These are phyloP conservation scores for Citrullus mucosospermus DNA, from an alignment of 306 rosid species.

Conservation along the genomic window DNA sequence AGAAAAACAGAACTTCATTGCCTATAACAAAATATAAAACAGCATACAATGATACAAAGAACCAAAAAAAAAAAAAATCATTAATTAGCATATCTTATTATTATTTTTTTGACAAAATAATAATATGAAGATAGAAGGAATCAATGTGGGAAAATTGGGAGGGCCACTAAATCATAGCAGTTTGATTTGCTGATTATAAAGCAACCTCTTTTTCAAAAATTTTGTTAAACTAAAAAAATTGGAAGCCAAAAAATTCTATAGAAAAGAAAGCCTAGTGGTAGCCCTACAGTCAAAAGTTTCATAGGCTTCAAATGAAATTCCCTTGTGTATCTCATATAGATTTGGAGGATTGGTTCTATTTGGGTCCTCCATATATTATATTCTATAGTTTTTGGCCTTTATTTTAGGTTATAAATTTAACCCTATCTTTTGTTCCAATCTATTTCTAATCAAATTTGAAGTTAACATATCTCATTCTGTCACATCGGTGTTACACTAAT, in stretches of 20 bases:
- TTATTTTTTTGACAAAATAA: background rate
- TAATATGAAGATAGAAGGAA: background rate
- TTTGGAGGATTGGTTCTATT: background rate
- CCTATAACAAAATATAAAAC: background rate
- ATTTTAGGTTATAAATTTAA: background rate
- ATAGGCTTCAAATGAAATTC: background rate
- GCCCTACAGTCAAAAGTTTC: slow-evolving; percentile 3
- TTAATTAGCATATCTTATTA: background rate
- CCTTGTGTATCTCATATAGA: background rate
- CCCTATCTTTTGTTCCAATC: background rate
- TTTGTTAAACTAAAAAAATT: background rate
- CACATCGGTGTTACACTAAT: background rate
- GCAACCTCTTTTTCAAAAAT: background rate
- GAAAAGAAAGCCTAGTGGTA: background rate
- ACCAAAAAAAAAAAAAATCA: background rate
- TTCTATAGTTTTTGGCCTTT: background rate
- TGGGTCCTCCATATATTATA: background rate
- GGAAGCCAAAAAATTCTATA: no score
- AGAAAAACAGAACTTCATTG: background rate
- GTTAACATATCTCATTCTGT: background rate
- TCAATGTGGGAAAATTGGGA: background rate
- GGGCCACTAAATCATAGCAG: slow-evolving; percentile 2
- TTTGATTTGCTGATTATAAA: slow-evolving; percentile 6
- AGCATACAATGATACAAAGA: background rate
- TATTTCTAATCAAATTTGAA: background rate